Percentiles rank a stretch among this genome's conserved stretches.
Conservation (phyloP, 768 basidiomycete species). For the Macrolepiota dolichaula region DNA sequence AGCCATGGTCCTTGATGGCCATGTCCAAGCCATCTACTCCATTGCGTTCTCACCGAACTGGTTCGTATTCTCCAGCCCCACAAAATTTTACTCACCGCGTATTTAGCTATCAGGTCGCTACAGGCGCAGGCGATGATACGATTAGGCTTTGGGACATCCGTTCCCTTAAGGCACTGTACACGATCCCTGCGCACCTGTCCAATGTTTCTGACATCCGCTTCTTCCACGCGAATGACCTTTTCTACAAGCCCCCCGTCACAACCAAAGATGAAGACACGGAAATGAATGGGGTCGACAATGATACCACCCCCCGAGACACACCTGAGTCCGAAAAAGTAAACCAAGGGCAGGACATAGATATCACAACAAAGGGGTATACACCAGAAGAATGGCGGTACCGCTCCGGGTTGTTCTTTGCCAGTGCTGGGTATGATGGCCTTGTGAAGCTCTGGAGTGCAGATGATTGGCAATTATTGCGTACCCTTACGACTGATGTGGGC, state of each 20-base stretch:
- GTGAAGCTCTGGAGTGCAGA: constrained; percentile 98
- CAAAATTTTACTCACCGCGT: constrained; percentile 10
- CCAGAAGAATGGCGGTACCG: constrained; percentile 77
- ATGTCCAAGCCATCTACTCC: constrained; percentile 87
- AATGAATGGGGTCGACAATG: constrained; percentile 46
- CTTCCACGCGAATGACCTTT: constrained; percentile 67
- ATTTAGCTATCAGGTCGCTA: constrained; percentile 91
- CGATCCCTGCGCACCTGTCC: constrained; percentile 93
- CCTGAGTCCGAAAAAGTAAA: constrained; percentile 27
- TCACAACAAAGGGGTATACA: constrained; percentile 22
- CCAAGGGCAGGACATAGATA: constrained; percentile 19
- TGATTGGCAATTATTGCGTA: constrained; percentile 92
- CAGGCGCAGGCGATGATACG: constrained; percentile 95
- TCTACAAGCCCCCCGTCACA: constrained; percentile 35
- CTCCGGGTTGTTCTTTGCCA: constrained; percentile 89
- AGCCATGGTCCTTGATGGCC: constrained; percentile 97
- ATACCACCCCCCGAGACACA: constrained; percentile 28
- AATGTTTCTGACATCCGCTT: constrained; percentile 96
- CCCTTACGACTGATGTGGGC: constrained; percentile 90
- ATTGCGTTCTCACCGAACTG: constrained; percentile 96
- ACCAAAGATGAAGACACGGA: constrained; percentile 34
- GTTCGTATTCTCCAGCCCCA: constrained; percentile 43
- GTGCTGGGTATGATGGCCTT: constrained; percentile 90
- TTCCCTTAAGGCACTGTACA: constrained; percentile 87
- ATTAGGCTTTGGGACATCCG: constrained; percentile 99